Evolutionary conservation across 371 early-diverging fungal genomes (phyloP), one percentile per base, ranked within the genome.

Genomic region (Syncephalis fuscata): DNA sequence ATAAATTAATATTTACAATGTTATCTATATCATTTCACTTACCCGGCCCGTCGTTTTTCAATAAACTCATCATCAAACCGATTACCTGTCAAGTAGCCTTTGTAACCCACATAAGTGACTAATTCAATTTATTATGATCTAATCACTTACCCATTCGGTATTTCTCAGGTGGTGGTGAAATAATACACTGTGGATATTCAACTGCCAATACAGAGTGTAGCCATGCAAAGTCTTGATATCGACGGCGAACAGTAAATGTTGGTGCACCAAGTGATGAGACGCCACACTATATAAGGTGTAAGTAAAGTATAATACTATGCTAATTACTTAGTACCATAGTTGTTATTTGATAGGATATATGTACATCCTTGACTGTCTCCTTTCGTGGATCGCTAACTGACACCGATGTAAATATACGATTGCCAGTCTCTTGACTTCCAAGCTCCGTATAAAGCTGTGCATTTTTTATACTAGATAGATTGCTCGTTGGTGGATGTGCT

Each of bases 171-270:
- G 92, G 63, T 5, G 93, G 90, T 32, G 93, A 92, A 0, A 92
- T 61, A n/a, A 92, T 76, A 46, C 79, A 78, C 7, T 80, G 76
- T 8, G 86, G 78, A 58, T 67, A 80, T 59, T 82, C 85, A 37
- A 73, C 68, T 21, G 61, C 51, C 32, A 96, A 66, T 42, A 74
- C 75, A 46, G 70, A 63, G 54, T 91, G 76, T 44, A 96, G 71
- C 85, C 84, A 85, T 10, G 75, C 75, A 71, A 96, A 96, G 60
- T 96, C 96, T 58, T 80, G 84, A 65, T 82, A 96, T 49, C 96
- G 73, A 53, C 93, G 71, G 47, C 92, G 71, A 21, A 90, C 79
- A 17, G 73, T 60, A 9, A 65, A 60, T 17, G 57, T 60, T 5
- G 68, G 57, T 10, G 59, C 55, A 3, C 65, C 53, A 49, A 76